A percentile compares a stretch with the other conserved stretches of the same genome.
phyloP scores from a whole-genome alignment of 805 yeast species.

The Candida corydali region DNA sequence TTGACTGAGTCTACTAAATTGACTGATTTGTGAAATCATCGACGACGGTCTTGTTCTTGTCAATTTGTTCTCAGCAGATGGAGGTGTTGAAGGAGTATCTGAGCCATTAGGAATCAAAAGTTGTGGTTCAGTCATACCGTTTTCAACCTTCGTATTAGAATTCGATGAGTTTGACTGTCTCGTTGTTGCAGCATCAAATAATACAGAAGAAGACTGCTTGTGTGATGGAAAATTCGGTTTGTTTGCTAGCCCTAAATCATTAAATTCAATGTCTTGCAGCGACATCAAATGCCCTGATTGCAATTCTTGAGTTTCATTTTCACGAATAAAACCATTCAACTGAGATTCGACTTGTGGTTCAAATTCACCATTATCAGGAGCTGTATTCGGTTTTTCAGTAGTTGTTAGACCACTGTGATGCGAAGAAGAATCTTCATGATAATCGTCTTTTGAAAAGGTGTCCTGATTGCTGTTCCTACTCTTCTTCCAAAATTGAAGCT shows the following conservation, averaged over 20 bases:
- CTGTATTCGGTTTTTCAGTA: conserved; percentile 2
- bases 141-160: neutral
- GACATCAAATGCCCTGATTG: neutral
- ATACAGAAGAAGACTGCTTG: neutral
- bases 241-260: neutral
- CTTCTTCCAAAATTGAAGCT: conserved; percentile 38
- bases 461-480: conserved; percentile 9
- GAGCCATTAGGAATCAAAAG: neutral
- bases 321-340: too few relatives aligned
- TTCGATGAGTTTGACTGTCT: neutral
- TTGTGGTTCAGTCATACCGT: neutral
- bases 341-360: too few relatives aligned
- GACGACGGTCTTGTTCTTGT: conserved; percentile 34
- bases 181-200: neutral
- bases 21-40: conserved; percentile 37
- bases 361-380: neutral
- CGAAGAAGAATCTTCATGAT: conserved; percentile 3
- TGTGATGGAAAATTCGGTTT: neutral
- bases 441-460: neutral
- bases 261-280: neutral
- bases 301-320: neutral
- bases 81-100: conserved; percentile 7
- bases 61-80: conserved; percentile 1
- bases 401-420: conserved; percentile 2
- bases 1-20: conserved; percentile 35